Conservation (phyloP, 2,329 filamentous ascomycete species). For the Pseudogymnoascus pannorum region DNA sequence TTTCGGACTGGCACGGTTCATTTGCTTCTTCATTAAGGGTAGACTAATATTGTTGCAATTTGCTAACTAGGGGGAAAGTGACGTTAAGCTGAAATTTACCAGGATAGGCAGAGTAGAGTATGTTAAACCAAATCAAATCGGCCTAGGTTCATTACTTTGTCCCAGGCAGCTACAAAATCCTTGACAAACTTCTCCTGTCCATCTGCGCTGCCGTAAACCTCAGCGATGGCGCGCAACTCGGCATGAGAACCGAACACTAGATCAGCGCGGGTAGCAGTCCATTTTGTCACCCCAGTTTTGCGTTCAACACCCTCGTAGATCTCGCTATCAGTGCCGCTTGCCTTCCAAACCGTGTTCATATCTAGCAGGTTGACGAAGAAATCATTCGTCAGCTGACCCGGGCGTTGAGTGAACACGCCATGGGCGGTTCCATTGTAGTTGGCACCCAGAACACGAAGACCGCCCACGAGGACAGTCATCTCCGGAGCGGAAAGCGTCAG, state of each 20-base stretch:
- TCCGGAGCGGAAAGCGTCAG: constrained; percentile 66
- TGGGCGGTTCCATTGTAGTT: constrained; percentile 64
- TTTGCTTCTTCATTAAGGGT: no score
- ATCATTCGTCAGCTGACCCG: constrained; percentile 67
- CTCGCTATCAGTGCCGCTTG: constrained; percentile 43
- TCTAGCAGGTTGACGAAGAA: constrained; percentile 78
- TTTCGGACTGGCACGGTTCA: no score
- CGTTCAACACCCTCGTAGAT: constrained; percentile 57
- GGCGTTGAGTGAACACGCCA: constrained; percentile 61
- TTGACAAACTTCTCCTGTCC: constrained; percentile 56
- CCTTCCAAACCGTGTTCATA: constrained; percentile 57
- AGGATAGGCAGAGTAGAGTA: no score
- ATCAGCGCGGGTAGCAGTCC: constrained; percentile 61
- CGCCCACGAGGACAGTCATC: constrained; percentile 63
- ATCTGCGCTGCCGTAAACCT: constrained; percentile 60
- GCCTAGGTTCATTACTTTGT: constrained; percentile 68
- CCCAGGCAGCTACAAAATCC: constrained; percentile 66
- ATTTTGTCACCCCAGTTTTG: constrained; percentile 59
- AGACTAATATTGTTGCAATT: no score
- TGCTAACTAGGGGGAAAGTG: no score
- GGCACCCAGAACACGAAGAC: constrained; percentile 60
- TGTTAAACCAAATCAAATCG: constrained; percentile 64
- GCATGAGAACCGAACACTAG: constrained; percentile 67
- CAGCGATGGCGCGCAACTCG: constrained; percentile 62
- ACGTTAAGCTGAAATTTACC: no score